Base-by-base conservation (phyloP, 768 basidiomycete species). In the Boletus tomentosulus region DNA sequence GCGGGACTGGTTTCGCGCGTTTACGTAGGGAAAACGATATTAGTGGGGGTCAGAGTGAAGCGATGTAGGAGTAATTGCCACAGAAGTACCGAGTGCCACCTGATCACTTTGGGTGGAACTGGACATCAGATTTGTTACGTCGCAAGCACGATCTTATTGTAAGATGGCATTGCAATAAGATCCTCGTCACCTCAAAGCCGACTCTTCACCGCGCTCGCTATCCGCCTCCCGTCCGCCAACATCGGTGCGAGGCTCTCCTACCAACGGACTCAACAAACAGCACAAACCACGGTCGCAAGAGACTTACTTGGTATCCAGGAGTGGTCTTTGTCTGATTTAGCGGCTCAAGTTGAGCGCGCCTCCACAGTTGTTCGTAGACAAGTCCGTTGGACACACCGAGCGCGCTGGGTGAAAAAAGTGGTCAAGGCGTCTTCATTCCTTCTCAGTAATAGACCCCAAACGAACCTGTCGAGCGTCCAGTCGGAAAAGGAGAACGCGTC, bases 401-500 rank as follows among this genome's bases (percentile, higher is more conserved):
- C 0, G 84, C 81, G 64, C 85, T 86, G 34, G 52, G 16, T 8
- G 6, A 11, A 15, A 19, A 38, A 47, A 50, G 16, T 3, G 12
- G 6, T 44, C 16, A 51, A 19, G 25, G 9, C 19, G 6, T 15
- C 10, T 12, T 19, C 1, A 28, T 4, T 27, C 31, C n/a, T 8
- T n/a, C 28, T 1, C 4, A 16, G 13, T n/a, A 28, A 28, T 19
- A 19, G 19, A 19, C 19, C 19, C 19, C 19, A 19, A 25, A 43
- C 54, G 15, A 46, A 82, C 82, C 84, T 86, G 58, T 88, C 79
- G 16, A 90, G 70, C 48, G 87, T 81, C 84, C 85, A 90, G 60
- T 90, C 87, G 0, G 80, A 76, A 59, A 87, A 87, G 0, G 82
- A 84, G 63, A 91, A 89, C 3, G 85, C 82, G 63, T 91, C 88